Conservation (phyloP, 306 rosid genomes). For the Gillenia trifoliata region DNA sequence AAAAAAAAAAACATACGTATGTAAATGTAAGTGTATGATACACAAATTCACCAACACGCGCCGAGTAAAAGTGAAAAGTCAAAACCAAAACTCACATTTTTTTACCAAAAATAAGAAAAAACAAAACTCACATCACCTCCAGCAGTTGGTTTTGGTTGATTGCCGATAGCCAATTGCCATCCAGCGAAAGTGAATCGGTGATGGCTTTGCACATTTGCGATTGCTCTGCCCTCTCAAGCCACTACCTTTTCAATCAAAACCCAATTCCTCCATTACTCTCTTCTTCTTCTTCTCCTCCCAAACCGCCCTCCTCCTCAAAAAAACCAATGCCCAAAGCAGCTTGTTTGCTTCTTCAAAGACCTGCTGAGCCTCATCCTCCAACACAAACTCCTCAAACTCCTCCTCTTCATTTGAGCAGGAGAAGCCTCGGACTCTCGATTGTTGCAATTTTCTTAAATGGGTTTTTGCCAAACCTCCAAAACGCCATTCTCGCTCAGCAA, state of each 20-base stretch:
- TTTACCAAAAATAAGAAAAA: too few species aligned
- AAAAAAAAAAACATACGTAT: too few species aligned
- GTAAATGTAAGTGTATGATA: too few species aligned
- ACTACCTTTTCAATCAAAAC: slow-evolving; percentile 13
- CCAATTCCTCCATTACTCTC: slow-evolving; percentile 1
- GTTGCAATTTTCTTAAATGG: slow-evolving; percentile 34
- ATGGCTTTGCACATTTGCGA: slow-evolving; percentile 8
- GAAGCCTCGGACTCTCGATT: slow-evolving; percentile 42
- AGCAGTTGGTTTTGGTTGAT: too few species aligned
- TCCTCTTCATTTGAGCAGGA: slow-evolving; percentile 32
- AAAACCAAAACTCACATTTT: too few species aligned
- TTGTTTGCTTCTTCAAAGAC: slow-evolving; percentile 1
- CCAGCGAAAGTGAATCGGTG: too few species aligned
- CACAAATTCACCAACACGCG: neutral
- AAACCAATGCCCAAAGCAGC: slow-evolving; percentile 19
- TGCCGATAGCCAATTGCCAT: too few species aligned
- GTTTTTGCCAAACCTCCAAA: slow-evolving; percentile 27
- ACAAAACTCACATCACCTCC: too few species aligned
- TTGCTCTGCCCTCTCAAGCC: slow-evolving; percentile 15
- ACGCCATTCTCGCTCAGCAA: slow-evolving; percentile 46
- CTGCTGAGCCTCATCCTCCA: slow-evolving; percentile 7
- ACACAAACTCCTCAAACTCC: neutral
- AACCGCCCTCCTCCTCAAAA: neutral
- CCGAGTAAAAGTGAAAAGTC: too few species aligned
- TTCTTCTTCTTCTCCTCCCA: slow-evolving; percentile 12